These are phyloP conservation scores for Vitis amurensis DNA, from an alignment of 164 flowering plant species.

Conservation along the genomic window DNA sequence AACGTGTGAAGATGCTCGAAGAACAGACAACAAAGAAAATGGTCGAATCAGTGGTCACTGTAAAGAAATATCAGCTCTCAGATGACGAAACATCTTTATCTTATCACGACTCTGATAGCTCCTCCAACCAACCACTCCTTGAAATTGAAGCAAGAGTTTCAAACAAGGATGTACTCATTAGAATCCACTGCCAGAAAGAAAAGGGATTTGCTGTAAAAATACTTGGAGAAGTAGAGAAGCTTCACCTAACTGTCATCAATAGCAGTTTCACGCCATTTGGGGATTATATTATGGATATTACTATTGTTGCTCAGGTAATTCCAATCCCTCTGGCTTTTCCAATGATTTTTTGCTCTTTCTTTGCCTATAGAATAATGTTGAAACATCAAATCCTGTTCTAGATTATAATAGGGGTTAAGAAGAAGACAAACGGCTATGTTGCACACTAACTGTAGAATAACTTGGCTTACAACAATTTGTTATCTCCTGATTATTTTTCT, in stretches of 20 bases:
- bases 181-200: conserved; percentile 42
- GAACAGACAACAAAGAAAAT: conserved; percentile 22
- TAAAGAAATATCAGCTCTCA: conserved; percentile 23
- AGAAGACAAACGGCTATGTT: too few relatives aligned
- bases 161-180: conserved; percentile 35
- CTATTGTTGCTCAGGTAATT: conserved; percentile 52
- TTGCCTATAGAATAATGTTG: too few relatives aligned
- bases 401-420: too few relatives aligned
- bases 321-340: not conserved
- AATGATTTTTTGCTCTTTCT: too few relatives aligned
- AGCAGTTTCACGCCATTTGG: conserved; percentile 44
- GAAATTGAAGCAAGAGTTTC: conserved; percentile 54
- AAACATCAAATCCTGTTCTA: too few relatives aligned
- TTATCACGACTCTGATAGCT: conserved; percentile 19
- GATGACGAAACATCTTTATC: conserved; percentile 30
- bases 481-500: too few relatives aligned
- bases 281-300: conserved; percentile 30
- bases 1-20: conserved; percentile 35
- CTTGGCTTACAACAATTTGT: too few relatives aligned
- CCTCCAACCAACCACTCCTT: conserved; percentile 24
- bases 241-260: conserved; percentile 32
- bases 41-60: conserved; percentile 18
- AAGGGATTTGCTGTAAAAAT: conserved; percentile 28
- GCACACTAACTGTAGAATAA: too few relatives aligned
- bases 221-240: conserved; percentile 40